Evolutionary conservation across 176 grass and related monocot genomes (phyloP).

Genomic region (Cenchrus purpureus): DNA sequence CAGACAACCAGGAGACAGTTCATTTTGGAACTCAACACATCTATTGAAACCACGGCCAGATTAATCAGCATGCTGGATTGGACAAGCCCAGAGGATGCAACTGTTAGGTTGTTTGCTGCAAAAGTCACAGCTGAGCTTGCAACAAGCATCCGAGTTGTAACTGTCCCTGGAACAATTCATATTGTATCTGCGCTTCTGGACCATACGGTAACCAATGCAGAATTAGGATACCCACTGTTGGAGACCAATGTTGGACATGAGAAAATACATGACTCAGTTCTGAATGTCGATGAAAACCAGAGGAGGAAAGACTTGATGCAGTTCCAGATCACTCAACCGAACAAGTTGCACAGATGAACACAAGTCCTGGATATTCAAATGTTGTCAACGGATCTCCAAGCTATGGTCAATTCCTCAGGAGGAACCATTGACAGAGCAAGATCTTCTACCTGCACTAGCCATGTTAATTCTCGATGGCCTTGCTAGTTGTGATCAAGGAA

Average conservation of each 20-base stretch:
- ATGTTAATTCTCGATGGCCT: constrained; percentile 32
- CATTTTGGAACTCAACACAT: neutral
- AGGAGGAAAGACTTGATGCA: neutral
- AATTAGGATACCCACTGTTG: constrained; percentile 1
- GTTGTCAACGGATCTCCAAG: neutral
- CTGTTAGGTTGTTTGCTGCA: neutral
- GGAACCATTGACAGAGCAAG: neutral
- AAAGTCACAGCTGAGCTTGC: neutral
- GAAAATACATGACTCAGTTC: neutral
- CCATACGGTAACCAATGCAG: too few species aligned
- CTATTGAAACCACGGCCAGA: neutral
- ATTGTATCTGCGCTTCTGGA: constrained; percentile 2
- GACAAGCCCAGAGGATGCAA: neutral
- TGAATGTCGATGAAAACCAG: neutral
- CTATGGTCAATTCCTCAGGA: neutral
- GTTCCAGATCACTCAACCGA: neutral
- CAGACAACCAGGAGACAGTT: neutral
- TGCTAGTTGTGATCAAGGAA: constrained; percentile 8
- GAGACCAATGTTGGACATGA: neutral
- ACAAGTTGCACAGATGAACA: neutral
- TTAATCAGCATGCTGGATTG: neutral
- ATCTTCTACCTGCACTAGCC: constrained; percentile 4
- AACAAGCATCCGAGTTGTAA: neutral
- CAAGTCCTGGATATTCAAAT: neutral
- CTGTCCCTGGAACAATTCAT: constrained; percentile 9